phyloP scores from a whole-genome alignment of 768 basidiomycete species.

The Trametopsis cervina region DNA sequence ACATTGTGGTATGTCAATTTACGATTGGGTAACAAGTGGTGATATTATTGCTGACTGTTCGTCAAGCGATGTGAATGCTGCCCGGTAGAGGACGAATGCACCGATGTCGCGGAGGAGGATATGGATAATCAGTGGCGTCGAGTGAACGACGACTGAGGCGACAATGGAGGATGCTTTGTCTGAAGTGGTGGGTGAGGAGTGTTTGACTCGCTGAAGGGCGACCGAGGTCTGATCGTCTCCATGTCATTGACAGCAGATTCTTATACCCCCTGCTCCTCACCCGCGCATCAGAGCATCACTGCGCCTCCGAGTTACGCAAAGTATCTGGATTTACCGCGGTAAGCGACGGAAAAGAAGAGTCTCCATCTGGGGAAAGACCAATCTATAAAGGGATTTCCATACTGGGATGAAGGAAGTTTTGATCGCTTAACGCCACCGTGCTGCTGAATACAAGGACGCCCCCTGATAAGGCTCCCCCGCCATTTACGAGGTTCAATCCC shows the following conservation, averaged over 20 bases:
- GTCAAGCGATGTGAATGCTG: slow-evolving; percentile 1
- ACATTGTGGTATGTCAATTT: slow-evolving; percentile 17
- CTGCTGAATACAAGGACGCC: slow-evolving; percentile 2
- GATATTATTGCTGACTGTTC: background rate
- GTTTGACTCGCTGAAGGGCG: background rate
- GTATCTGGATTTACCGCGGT: background rate
- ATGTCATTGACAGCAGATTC: background rate
- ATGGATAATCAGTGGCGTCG: slow-evolving; percentile 1
- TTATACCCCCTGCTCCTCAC: background rate
- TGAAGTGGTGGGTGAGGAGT: background rate
- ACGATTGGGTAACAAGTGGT: background rate
- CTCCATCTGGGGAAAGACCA: background rate
- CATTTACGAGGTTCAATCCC: too few species aligned
- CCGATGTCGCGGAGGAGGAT: background rate
- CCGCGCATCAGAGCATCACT: background rate
- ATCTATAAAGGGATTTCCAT: slow-evolving; percentile 14
- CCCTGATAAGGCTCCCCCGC: background rate
- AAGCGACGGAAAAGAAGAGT: slow-evolving; percentile 6
- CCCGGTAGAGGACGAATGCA: background rate
- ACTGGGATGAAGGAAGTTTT: slow-evolving; percentile 13
- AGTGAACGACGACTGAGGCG: slow-evolving; percentile 8
- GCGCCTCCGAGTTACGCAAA: background rate
- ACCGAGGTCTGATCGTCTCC: slow-evolving; percentile 5
- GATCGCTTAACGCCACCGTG: slow-evolving; percentile 1
- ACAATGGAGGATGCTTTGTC: background rate